Conservation (phyloP, 2,329 filamentous ascomycete genomes). For the Apiospora marii region DNA sequence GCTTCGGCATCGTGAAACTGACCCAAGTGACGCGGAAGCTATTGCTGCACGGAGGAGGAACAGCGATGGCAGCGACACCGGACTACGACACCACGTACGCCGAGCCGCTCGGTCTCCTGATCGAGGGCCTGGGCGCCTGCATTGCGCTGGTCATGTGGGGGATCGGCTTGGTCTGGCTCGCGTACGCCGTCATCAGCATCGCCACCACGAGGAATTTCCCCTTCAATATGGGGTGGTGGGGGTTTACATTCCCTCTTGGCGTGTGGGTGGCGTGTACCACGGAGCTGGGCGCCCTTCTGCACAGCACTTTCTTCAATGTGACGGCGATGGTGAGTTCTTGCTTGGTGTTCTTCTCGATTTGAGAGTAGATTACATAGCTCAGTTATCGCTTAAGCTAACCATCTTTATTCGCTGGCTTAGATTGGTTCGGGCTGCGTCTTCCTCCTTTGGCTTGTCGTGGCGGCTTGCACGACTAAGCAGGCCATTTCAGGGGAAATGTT, state of each 20-base stretch:
- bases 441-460: constrained; percentile 52
- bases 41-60: constrained; percentile 31
- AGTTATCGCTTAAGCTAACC: not conserved
- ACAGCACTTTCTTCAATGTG: constrained; percentile 16
- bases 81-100: constrained; percentile 48
- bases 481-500: constrained; percentile 52
- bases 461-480: constrained; percentile 47
- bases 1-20: constrained; percentile 56
- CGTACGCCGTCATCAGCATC: constrained; percentile 42
- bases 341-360: too few relatives aligned
- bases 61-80: constrained; percentile 28
- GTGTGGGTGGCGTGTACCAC: constrained; percentile 50
- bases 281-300: constrained; percentile 48
- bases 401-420: constrained; percentile 31
- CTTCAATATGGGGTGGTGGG: constrained; percentile 51
- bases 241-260: constrained; percentile 48
- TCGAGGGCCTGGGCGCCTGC: constrained; percentile 61
- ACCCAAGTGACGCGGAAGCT: constrained; percentile 49
- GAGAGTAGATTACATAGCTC: not conserved
- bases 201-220: constrained; percentile 44
- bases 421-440: constrained; percentile 51
- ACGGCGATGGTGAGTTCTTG: not conserved
- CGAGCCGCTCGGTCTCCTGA: constrained; percentile 40
- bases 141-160: constrained; percentile 45
- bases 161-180: constrained; percentile 44